Base-by-base conservation (phyloP, 192 early-diverging fungal genomes). In the Backusella sp. region DNA sequence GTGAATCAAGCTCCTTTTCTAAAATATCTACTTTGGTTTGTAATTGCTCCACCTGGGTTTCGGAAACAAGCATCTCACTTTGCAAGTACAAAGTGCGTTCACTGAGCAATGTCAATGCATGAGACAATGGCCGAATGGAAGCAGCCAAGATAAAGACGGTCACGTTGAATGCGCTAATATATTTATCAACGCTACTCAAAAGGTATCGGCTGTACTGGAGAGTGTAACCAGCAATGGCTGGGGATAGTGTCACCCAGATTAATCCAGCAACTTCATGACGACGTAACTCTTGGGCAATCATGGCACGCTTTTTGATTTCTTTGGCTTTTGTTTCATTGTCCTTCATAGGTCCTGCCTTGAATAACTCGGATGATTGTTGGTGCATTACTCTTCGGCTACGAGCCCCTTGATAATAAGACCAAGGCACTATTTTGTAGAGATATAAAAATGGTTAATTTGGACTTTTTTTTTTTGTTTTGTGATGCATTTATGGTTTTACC, bases 351-450 rank as follows among this genome's bases (percentile, higher is more conserved):
- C 21, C 72, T 72, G 70, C 75, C 56, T 62, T 62, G 56, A 62
- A 62, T 14, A 28, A 14, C 14, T 62, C 56, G 77, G 73, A 35
- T 68, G 78, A 30, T 77, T 86, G 41, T 77, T 66, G 34, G 53
- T 80, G 70, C 3, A 86, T 32, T 9, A 82, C 68, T 49, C 89
- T 81, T 71, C 87, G 76, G 19, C 82, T 84, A 37, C 84, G 72
- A 17, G 89, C 86, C 36, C 86, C 79, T 72, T 90, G 81, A 76
- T 90, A 90, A 34, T 87, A 79, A 34, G 87, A 82, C 89, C 89
- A 90, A 19, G 89, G 89, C 0, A 87, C 89, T 90, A 79, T 39
- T 39, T 28, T 70, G 32, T 37, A 42, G 11, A 66, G 35, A 41
- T n/a, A 21, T n/a, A 49, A 49, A 49, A 49, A 49, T 49, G 46